Percentiles rank a stretch among this genome's conserved stretches.
Evolutionary conservation across 2,329 filamentous ascomycete genomes (phyloP).

Genomic region (Trichoderma guizhouense): DNA sequence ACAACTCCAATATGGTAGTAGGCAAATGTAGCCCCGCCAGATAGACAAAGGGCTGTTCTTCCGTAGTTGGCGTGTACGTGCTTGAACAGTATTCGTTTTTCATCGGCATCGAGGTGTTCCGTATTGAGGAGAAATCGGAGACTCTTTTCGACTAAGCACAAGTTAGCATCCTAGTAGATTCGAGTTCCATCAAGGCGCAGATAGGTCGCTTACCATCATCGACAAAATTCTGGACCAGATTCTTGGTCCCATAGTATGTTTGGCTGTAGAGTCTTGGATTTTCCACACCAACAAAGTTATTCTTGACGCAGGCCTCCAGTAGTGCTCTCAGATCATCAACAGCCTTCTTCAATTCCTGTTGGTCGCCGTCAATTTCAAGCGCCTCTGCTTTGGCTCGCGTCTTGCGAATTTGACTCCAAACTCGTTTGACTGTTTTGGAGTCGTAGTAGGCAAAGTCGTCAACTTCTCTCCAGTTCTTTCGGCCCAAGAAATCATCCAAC

Average conservation of each 20-base stretch:
- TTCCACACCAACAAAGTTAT: conserved; percentile 94
- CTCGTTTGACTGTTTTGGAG: conserved; percentile 73
- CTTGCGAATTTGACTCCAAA: conserved; percentile 71
- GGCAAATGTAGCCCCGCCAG: conserved; percentile 88
- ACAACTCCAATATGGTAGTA: conserved; percentile 96
- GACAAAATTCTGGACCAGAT: conserved; percentile 83
- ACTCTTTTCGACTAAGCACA: conserved; percentile 54
- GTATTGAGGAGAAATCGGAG: conserved; percentile 68
- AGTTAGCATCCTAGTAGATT: neutral
- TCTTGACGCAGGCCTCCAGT: conserved; percentile 90
- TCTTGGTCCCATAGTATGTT: conserved; percentile 97
- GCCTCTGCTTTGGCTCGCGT: conserved; percentile 58
- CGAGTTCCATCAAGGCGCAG: no score
- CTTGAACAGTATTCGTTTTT: conserved; percentile 81
- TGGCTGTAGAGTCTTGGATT: conserved; percentile 94
- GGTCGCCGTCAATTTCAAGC: conserved; percentile 41
- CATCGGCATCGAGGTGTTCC: conserved; percentile 62
- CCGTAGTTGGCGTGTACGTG: conserved; percentile 88
- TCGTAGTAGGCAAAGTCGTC: conserved; percentile 86
- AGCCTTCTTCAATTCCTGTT: conserved; percentile 44
- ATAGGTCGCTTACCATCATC: conserved; percentile 62
- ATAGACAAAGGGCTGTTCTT: conserved; percentile 86
- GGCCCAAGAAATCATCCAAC: conserved; percentile 77
- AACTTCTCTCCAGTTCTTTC: conserved; percentile 73
- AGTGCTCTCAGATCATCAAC: conserved; percentile 74